phyloP scores from a whole-genome alignment of 2,329 filamentous ascomycete species.

The Trichothecium sympodiale region DNA sequence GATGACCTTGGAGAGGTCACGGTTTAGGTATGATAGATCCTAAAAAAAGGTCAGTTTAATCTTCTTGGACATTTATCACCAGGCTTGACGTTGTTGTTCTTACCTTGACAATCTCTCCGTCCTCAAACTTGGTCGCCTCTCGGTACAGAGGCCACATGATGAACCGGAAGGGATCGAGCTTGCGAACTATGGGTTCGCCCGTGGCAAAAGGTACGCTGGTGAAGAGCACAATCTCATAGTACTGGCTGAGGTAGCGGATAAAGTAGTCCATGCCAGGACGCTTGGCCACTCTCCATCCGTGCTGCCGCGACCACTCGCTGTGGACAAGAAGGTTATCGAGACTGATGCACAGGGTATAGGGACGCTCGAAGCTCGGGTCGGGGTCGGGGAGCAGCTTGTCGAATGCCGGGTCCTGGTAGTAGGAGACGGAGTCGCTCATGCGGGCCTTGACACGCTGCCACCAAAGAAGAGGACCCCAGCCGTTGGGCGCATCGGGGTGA shows the following conservation, averaged over 20 bases:
- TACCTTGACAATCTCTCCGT: constrained; percentile 94
- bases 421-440: constrained; percentile 64
- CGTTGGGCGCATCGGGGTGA: constrained; percentile 65
- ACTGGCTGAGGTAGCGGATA: constrained; percentile 88
- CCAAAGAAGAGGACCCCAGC: constrained; percentile 66
- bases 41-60: constrained; percentile 21
- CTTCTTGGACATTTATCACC: not conserved
- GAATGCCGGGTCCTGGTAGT: constrained; percentile 95
- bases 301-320: constrained; percentile 83
- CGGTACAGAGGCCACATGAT: constrained; percentile 92
- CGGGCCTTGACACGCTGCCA: constrained; percentile 73
- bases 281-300: constrained; percentile 93
- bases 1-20: constrained; percentile 89
- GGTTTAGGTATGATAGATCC: constrained; percentile 97
- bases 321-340: constrained; percentile 91
- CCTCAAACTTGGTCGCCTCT: constrained; percentile 94
- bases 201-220: constrained; percentile 77
- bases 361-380: constrained; percentile 68
- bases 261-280: constrained; percentile 95
- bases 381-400: constrained; percentile 80
- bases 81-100: constrained; percentile 8
- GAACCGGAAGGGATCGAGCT: constrained; percentile 89
- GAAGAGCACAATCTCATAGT: constrained; percentile 96
- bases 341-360: constrained; percentile 86
- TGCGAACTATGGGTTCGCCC: constrained; percentile 79